These are phyloP conservation scores for Mycena venus DNA, from an alignment of 768 basidiomycete species.

Conservation along the genomic window DNA sequence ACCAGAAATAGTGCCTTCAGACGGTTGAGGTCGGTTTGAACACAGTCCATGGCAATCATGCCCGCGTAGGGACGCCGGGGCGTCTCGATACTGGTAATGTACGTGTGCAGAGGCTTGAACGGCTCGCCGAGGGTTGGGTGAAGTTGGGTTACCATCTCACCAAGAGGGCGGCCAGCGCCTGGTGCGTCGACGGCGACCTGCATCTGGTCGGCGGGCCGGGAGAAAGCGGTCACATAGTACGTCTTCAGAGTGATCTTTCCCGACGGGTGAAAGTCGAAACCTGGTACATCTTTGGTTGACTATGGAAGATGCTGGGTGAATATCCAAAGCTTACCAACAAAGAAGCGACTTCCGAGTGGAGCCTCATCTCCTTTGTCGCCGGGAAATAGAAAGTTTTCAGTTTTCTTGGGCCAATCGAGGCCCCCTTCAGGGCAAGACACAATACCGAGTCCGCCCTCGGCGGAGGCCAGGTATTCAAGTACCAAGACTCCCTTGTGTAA, in stretches of 20 bases:
- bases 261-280: slow-evolving; percentile 45
- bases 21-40: slow-evolving; percentile 40
- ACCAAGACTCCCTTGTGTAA: slow-evolving; percentile 40
- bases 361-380: slow-evolving; percentile 30
- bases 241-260: slow-evolving; percentile 46
- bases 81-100: slow-evolving; percentile 38
- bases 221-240: slow-evolving; percentile 44
- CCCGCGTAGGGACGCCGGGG: slow-evolving; percentile 40
- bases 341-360: slow-evolving; percentile 43
- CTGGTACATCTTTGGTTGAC: slow-evolving; percentile 22
- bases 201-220: slow-evolving; percentile 15
- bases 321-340: slow-evolving; percentile 41
- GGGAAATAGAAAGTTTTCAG: slow-evolving; percentile 45
- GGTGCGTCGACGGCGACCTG: slow-evolving; percentile 32
- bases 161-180: slow-evolving; percentile 38
- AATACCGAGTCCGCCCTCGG: slow-evolving; percentile 43
- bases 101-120: slow-evolving; percentile 43
- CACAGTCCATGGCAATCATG: slow-evolving; percentile 48
- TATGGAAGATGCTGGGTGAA: background rate
- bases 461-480: slow-evolving; percentile 44
- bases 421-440: slow-evolving; percentile 38
- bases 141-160: slow-evolving; percentile 38
- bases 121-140: slow-evolving; percentile 43
- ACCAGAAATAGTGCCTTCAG: slow-evolving; percentile 38
- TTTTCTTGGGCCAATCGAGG: slow-evolving; percentile 44